Base-by-base conservation (phyloP, 169 alveolate species). In the Plasmodium relictum region DNA sequence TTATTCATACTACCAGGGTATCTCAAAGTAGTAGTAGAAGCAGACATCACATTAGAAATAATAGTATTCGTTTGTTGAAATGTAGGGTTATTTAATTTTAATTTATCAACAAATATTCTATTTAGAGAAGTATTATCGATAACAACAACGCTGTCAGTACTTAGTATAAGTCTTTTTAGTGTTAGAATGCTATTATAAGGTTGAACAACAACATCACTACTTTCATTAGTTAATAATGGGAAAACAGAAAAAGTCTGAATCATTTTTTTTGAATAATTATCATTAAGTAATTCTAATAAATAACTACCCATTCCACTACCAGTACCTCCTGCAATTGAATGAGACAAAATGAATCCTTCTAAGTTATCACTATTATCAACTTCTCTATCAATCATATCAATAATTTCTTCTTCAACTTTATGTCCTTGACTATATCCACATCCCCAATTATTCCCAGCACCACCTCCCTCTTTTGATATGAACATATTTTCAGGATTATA, bases 381-480 rank as follows among this genome's bases (percentile, higher is more conserved):
- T 88, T 99, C 99, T 76, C 99, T 92, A 92, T 98, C 99, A 42
- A 99, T 97, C 99, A 98, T 98, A 83, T 99, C 99, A 61, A 98
- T 91, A 3, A 99, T 94, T 88, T 98, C 99, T 74, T 98, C 99
- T 89, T 97, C 96, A 10, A 97, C 97, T 45, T 94, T 93, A 42
- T 97, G 98, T 10, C 99, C 99, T 72, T 97, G 96, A 18, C 97
- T 89, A 88, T 97, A 98, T 16, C 99, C 99, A 70, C 96, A 88
- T 1, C 99, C 99, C 99, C 99, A 98, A 90, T 97, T 98, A 92
- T 98, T 99, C 2, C 99, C 99, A 12, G 99, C 99, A 39, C 99
- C 99, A 14, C 99, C 99, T 7, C 99, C 99, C 62, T 98, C 99
- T 89, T 97, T 98, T 56, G 99, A 95, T 52, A 98, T 94, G 85